Evolutionary conservation across 257 asterid genomes (phyloP).

Genomic region (Fraxinus anomala): DNA sequence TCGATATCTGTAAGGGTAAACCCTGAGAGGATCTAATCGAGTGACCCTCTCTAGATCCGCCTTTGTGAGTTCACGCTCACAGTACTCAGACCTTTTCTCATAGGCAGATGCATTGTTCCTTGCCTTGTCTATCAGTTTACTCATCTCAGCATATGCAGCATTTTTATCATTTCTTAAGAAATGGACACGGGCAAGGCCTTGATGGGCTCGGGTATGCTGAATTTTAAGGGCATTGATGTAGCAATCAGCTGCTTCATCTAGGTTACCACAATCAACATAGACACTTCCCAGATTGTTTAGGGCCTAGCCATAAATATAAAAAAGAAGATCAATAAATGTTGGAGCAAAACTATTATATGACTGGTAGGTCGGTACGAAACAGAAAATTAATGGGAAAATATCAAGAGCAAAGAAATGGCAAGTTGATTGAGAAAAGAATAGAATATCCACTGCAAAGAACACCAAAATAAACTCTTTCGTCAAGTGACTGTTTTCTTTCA

Average conservation of each 20-base stretch:
- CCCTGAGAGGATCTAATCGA: conserved; percentile 84
- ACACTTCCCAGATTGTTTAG: conserved; percentile 96
- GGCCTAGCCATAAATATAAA: conserved; percentile 53
- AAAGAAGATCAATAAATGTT: conserved; percentile 7
- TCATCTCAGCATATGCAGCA: conserved; percentile 94
- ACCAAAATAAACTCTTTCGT: background rate
- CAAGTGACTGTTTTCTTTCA: background rate
- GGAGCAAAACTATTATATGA: background rate
- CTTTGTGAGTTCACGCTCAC: conserved; percentile 90
- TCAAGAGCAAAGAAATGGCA: background rate
- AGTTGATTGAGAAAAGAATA: background rate
- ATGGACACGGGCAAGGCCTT: conserved; percentile 99
- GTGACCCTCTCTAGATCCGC: conserved; percentile 95
- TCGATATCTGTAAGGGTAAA: conserved; percentile 94
- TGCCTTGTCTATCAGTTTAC: conserved; percentile 85
- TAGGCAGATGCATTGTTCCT: conserved; percentile 89
- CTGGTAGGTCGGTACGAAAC: background rate
- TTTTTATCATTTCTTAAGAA: conserved; percentile 73
- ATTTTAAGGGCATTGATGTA: conserved; percentile 91
- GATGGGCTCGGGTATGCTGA: conserved; percentile 96
- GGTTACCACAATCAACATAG: conserved; percentile 80
- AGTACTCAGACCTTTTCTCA: conserved; percentile 93
- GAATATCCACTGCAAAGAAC: background rate
- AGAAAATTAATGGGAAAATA: conserved; percentile 1
- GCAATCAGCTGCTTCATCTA: conserved; percentile 96